These are phyloP conservation scores for Penicillium herquei DNA, from an alignment of 495 filamentous ascomycete species.

Conservation along the genomic window DNA sequence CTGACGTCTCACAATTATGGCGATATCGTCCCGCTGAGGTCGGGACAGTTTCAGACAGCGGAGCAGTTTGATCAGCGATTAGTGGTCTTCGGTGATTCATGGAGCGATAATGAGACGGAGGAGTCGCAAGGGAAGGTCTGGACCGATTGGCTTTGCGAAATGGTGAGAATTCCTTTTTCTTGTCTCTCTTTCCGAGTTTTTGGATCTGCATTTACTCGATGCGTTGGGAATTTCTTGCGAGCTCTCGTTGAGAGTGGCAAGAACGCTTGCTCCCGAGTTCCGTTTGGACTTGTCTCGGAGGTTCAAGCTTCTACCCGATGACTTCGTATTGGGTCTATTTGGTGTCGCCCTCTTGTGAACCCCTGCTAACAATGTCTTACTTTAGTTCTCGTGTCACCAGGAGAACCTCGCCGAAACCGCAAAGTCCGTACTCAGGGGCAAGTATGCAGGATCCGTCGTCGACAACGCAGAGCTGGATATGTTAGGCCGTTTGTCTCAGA, in stretches of 20 bases:
- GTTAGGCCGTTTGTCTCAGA: slow-evolving; percentile 27
- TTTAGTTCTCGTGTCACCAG: slow-evolving; percentile 44
- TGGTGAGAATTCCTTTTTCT: slow-evolving; percentile 25
- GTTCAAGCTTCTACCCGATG: slow-evolving; percentile 1
- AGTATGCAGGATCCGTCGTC: slow-evolving; percentile 41
- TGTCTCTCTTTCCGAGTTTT: background rate
- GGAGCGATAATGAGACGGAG: slow-evolving; percentile 46
- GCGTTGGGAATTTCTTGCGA: slow-evolving; percentile 3
- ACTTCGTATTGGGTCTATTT: background rate
- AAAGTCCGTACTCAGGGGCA: slow-evolving; percentile 22
- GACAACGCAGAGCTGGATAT: slow-evolving; percentile 34
- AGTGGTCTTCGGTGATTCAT: slow-evolving; percentile 50
- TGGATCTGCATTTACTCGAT: background rate
- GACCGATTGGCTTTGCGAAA: slow-evolving; percentile 47
- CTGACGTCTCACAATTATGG: slow-evolving; percentile 29
- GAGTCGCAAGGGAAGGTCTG: slow-evolving; percentile 38
- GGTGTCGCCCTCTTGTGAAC: too few species aligned
- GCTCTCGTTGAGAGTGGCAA: too few species aligned
- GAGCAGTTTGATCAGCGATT: slow-evolving; percentile 34
- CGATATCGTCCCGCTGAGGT: slow-evolving; percentile 19
- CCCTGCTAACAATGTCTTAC: slow-evolving; percentile 2
- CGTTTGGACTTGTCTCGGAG: background rate
- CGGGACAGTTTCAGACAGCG: slow-evolving; percentile 21
- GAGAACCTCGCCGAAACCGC: slow-evolving; percentile 45
- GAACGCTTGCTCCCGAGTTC: too few species aligned